Evolutionary conservation across 176 grass and related monocot species (phyloP).

Genomic region (Aegilops longissima): DNA sequence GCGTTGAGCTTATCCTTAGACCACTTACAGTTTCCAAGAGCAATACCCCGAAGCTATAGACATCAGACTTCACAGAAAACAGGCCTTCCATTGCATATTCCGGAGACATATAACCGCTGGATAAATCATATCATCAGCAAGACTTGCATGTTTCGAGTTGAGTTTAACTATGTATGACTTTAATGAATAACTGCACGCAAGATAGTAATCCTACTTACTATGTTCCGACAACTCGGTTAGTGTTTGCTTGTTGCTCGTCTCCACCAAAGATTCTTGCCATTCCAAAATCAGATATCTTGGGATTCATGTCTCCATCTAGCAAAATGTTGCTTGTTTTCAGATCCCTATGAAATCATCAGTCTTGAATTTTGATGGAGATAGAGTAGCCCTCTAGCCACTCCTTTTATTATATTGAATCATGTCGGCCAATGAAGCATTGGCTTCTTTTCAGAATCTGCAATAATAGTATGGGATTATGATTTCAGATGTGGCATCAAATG

Average conservation of each 20-base stretch:
- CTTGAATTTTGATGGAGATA: constrained; percentile 62
- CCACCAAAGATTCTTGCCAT: constrained; percentile 52
- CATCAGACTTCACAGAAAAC: constrained; percentile 51
- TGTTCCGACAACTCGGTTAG: constrained; percentile 50
- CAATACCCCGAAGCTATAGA: constrained; percentile 52
- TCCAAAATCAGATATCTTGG: constrained; percentile 56
- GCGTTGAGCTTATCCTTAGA: constrained; percentile 34
- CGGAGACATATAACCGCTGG: constrained; percentile 54
- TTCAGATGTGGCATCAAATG: neutral
- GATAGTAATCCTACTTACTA: constrained; percentile 35
- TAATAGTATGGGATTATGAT: neutral
- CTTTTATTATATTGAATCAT: constrained; percentile 47
- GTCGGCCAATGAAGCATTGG: constrained; percentile 33
- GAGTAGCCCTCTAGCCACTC: constrained; percentile 35
- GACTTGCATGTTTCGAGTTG: neutral
- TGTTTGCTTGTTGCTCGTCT: constrained; percentile 45
- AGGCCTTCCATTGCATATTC: constrained; percentile 59
- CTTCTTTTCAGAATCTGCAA: constrained; percentile 17
- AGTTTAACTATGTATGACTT: neutral
- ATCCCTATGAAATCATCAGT: constrained; percentile 51
- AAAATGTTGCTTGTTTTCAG: constrained; percentile 60
- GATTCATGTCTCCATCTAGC: constrained; percentile 44
- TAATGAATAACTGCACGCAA: neutral
- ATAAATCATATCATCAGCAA: neutral
- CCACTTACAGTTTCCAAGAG: constrained; percentile 51